phyloP scores from a whole-genome alignment of 441 rosid species.

The Omphalea diandra region DNA sequence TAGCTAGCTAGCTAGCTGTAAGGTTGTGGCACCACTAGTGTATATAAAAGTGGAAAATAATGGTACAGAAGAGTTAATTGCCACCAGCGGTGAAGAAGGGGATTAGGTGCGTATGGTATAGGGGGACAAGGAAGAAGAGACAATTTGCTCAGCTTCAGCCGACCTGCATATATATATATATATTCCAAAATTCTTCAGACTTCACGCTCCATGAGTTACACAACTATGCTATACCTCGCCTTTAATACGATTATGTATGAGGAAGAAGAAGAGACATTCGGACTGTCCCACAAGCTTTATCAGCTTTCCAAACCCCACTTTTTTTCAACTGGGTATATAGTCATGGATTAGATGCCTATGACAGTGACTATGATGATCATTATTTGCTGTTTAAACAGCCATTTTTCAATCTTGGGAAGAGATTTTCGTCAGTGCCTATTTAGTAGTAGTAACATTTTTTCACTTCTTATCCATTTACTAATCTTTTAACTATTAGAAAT shows the following conservation, averaged over 20 bases:
- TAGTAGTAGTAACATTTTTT: too few relatives aligned
- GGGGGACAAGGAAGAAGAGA: constrained; percentile 7
- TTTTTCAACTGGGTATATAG: background rate
- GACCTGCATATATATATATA: too few relatives aligned
- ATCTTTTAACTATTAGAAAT: too few relatives aligned
- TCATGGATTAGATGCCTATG: constrained; percentile 13
- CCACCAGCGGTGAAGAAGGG: background rate
- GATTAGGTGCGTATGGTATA: background rate
- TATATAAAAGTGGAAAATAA: too few relatives aligned
- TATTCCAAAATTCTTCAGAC: background rate
- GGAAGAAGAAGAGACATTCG: constrained; percentile 47
- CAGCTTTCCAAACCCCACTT: constrained; percentile 30
- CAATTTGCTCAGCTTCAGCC: constrained; percentile 2
- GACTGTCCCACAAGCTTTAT: constrained; percentile 59
- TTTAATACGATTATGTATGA: background rate
- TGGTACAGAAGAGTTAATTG: too few relatives aligned
- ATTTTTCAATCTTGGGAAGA: constrained; percentile 11
- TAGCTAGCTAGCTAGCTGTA: too few relatives aligned
- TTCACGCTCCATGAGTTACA: background rate
- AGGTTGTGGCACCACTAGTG: too few relatives aligned
- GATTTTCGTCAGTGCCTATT: background rate
- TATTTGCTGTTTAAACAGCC: background rate
- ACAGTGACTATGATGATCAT: constrained; percentile 17
- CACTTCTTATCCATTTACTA: too few relatives aligned
- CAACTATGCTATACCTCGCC: background rate